Evolutionary conservation across 331 rosid genomes (phyloP), one percentile per base, ranked within the genome.

Genomic region (Malus hybrid): DNA sequence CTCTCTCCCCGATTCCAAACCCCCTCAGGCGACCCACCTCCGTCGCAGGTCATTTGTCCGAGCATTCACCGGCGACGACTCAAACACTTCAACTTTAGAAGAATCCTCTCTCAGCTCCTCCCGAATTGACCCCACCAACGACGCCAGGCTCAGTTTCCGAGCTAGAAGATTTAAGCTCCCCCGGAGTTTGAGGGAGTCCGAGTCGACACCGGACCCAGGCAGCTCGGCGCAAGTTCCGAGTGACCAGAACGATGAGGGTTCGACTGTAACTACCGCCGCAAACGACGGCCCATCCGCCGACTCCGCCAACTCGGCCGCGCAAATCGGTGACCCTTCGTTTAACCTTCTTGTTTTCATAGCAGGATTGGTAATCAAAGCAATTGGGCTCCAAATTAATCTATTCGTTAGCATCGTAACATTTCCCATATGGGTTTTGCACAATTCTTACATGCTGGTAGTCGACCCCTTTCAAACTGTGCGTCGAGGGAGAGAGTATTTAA

Each of bases 381-480:
- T 89, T 64, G 86, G 73, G 62, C 70, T 85, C 60, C 97, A 89
- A 65, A 73, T 91, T 56, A 85, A 83, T 54, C 29, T 91, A 71
- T 73, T 93, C 36, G 18, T 85, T 65, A 63, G 73, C 76, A 84
- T 85, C 54, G 12, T 83, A 1, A 85, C 84, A 28, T 84, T 76
- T 65, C 98, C 98, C 31, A 9, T 81, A 6, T 62, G 79, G 76
- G 83, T 86, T 73, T 24, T 76, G 46, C 87, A 76, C 39, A 75
- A 74, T 27, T 74, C 76, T 7, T 89, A 87, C 65, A 73, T 75
- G 81, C 66, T 93, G 24, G 60, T 87, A 44, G 19, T 82, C 20
- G 86, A 91, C 72, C 98, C 97, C 46, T 85, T 85, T 60, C 87
- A 80, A 77, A 75, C 83, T 64, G 56, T 76, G 46, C 83, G 77